Base-by-base conservation (phyloP, 1,284 basidiomycete genomes). In the Cryptococcus sp. region DNA sequence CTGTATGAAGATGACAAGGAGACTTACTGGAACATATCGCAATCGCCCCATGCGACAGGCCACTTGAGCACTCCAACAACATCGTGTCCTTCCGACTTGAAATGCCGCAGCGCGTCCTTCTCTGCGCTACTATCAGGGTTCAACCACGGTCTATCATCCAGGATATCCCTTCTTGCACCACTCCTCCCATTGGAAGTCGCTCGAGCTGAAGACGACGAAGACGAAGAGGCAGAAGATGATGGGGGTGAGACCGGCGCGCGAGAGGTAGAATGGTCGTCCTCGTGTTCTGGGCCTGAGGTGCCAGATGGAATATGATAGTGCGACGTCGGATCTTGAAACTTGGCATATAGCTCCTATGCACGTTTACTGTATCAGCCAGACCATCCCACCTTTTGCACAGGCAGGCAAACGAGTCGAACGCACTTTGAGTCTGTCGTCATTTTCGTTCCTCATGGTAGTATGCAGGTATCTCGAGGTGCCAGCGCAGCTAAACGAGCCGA, bases 41-140 rank as follows among this genome's bases (percentile, higher is more conserved):
- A 67, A 47, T 79, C 74, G 0, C 77, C 77, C 77, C 77, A 79
- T 6, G 74, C 74, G 17, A 75, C 72, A 17, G 73, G 72, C 70
- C 74, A 75, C 54, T 74, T 74, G 48, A 78, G 49, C 6, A 69
- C 54, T 17, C 73, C 74, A 25, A 65, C 55, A 2, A 55, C 39
- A 49, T 75, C 75, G 54, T 67, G 76, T 5, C 71, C 73, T 15
- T 74, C 39, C 31, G 68, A 58, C 19, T 17, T 48, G 50, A 74
- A 71, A 46, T 62, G 63, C 45, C 53, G 42, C 31, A 53, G 11
- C 22, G 65, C 54, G 31, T 52, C 42, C 23, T 38, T 22, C 60
- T 55, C 23, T 39, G 47, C 41, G 11, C 47, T 20, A 55, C 61
- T 40, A 39, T 47, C 42, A 15, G 55, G 56, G 5, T 54, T 52